These are phyloP conservation scores for Brassica nigra DNA, from an alignment of 345 rosid genomes.

Conservation along the genomic window DNA sequence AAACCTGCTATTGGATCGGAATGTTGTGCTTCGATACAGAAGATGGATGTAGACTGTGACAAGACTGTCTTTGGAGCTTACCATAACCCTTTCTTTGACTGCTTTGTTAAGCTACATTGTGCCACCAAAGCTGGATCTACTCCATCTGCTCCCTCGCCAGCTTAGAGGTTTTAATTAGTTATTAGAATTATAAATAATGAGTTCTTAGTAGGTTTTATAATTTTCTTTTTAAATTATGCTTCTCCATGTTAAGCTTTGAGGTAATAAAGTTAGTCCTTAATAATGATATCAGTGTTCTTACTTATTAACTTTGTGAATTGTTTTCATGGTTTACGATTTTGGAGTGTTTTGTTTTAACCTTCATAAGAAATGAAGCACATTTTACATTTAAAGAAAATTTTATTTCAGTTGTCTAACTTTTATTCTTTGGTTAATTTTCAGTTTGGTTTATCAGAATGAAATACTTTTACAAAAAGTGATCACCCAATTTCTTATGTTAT, in stretches of 20 bases:
- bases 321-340: neutral
- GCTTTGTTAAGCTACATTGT: constrained; percentile 28
- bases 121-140: constrained; percentile 25
- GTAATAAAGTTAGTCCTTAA: neutral
- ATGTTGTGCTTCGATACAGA: constrained; percentile 31
- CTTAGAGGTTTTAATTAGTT: constrained; percentile 13
- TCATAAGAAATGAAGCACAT: neutral
- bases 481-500: neutral
- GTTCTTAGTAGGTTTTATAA: neutral
- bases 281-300: constrained; percentile 5
- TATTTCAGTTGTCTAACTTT: neutral
- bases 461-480: neutral
- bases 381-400: neutral
- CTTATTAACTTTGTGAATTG: neutral
- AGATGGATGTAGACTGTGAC: constrained; percentile 34
- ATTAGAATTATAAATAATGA: neutral
- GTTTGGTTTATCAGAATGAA: neutral
- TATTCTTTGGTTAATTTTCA: neutral
- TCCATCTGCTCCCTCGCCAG: constrained; percentile 31
- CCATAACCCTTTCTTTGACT: constrained; percentile 37
- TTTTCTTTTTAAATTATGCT: neutral
- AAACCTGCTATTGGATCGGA: constrained; percentile 15
- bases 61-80: constrained; percentile 38
- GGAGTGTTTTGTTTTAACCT: neutral
- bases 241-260: neutral